phyloP scores from a whole-genome alignment of 2,329 filamentous ascomycete species.

The Beauveria scarabaeidicola region DNA sequence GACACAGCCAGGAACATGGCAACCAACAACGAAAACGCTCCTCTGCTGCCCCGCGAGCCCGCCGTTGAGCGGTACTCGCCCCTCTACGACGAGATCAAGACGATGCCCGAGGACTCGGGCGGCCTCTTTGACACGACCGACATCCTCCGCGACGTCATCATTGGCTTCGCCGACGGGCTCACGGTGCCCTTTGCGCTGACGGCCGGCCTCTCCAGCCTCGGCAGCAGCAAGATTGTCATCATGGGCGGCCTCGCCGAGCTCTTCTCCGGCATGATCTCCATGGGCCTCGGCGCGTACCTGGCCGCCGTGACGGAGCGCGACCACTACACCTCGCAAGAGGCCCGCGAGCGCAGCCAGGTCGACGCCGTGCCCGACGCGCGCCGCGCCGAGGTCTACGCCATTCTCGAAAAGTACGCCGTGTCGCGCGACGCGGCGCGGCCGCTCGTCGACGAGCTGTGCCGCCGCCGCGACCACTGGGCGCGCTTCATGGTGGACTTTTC shows the following conservation, averaged over 20 bases:
- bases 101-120: slow-evolving; percentile 15
- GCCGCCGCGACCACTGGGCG: slow-evolving; percentile 40
- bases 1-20: slow-evolving; percentile 17
- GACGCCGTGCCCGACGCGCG: slow-evolving; percentile 34
- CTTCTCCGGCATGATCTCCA: slow-evolving; percentile 66
- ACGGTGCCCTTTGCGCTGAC: slow-evolving; percentile 75
- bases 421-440: slow-evolving; percentile 31
- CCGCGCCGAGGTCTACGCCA: slow-evolving; percentile 38
- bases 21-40: slow-evolving; percentile 23
- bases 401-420: slow-evolving; percentile 44
- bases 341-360: slow-evolving; percentile 36
- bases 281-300: slow-evolving; percentile 69
- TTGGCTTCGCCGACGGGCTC: slow-evolving; percentile 70
- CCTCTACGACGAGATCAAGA: slow-evolving; percentile 16
- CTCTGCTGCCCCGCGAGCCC: slow-evolving; percentile 25
- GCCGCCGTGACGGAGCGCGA: slow-evolving; percentile 51
- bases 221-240: slow-evolving; percentile 58
- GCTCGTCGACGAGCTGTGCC: slow-evolving; percentile 42
- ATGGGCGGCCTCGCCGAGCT: slow-evolving; percentile 67
- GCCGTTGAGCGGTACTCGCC: slow-evolving; percentile 20
- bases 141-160: slow-evolving; percentile 56
- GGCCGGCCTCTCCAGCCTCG: slow-evolving; percentile 59
- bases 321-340: slow-evolving; percentile 41
- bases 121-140: slow-evolving; percentile 30
- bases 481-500: slow-evolving; percentile 54